These are phyloP conservation scores for Stentor roeselii DNA, from an alignment of 73 alveolate genomes.

Conservation along the genomic window DNA sequence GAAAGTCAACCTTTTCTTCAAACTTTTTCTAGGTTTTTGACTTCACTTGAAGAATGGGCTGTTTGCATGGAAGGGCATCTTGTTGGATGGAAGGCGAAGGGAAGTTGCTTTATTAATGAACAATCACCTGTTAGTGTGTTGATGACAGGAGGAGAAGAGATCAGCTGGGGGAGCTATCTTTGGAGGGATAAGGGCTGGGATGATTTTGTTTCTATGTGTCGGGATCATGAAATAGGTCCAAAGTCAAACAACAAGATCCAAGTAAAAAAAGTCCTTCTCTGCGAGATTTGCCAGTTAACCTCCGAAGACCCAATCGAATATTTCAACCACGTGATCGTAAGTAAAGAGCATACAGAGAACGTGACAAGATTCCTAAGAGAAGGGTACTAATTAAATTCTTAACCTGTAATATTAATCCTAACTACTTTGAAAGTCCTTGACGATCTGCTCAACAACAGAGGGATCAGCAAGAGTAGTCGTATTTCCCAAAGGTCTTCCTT, in stretches of 20 bases:
- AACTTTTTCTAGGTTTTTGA: background rate
- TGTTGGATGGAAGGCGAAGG: constrained; percentile 1
- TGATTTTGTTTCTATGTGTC: background rate
- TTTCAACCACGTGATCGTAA: constrained; percentile 4
- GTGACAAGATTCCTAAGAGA: constrained; percentile 11
- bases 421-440: background rate
- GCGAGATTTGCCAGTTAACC: background rate
- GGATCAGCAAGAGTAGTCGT: constrained; percentile 37
- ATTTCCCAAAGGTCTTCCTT: constrained; percentile 22
- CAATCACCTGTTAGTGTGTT: background rate
- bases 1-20: background rate
- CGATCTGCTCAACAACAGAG: constrained; percentile 25
- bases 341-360: constrained; percentile 12
- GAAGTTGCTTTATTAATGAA: background rate
- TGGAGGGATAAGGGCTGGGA: constrained; percentile 15
- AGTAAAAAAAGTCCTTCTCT: background rate
- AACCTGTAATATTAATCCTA: background rate
- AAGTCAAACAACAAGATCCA: background rate
- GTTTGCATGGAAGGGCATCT: constrained; percentile 17
- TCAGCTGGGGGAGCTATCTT: background rate
- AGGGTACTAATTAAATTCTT: background rate
- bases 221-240: background rate
- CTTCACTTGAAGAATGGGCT: background rate
- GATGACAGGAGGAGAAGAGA: background rate
- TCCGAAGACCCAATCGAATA: background rate